Evolutionary conservation across 2,329 filamentous ascomycete genomes (phyloP), one percentile per base, ranked within the genome.

Genomic region (Fusarium sp.): DNA sequence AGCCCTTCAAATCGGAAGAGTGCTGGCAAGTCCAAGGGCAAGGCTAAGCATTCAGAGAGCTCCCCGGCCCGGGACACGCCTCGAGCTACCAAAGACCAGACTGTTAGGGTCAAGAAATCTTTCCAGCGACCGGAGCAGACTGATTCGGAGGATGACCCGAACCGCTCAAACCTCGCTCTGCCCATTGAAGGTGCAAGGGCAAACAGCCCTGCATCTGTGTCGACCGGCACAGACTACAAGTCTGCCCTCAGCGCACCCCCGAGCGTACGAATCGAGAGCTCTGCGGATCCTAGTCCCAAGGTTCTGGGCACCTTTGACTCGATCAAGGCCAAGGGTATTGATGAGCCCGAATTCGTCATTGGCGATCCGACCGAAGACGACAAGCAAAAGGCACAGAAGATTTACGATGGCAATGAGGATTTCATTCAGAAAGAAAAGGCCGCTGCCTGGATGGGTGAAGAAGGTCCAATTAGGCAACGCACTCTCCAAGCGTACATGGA

Each of bases 391-490:
- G 96, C 95, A 1, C 88, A 91, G 73, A 91, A 90, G 76, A 94
- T 99, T 41, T 98, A 89, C 77, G 91, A 95, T 60, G 94, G 95
- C 40, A 89, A 91, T 65, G 94, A 97, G 76, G 91, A 94, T 54
- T 92, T 95, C 64, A 90, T 96, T 23, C 87, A 87, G 41, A 94
- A 94, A 76, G 90, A 92, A 34, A 91, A 92, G 77, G 94, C 95
- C 15, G 94, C 95, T 28, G 88, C 94, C 30, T 97, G 94, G 91
- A 91, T 98, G 81, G 96, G 96, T 73, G 94, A 96, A 74, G 89
- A 91, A 67, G 88, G 88, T 0, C 83, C 84, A 2, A 81, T 89
- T 34, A 84, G 89, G 15, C 86, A 89, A 74, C 83, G 88, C 23
- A 89, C 88, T 1, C 77, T 91, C 23, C 82, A 83, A 70, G 95